Evolutionary conservation across 495 filamentous ascomycete genomes (phyloP).

Genomic region (Friedmanniomyces simplex): DNA sequence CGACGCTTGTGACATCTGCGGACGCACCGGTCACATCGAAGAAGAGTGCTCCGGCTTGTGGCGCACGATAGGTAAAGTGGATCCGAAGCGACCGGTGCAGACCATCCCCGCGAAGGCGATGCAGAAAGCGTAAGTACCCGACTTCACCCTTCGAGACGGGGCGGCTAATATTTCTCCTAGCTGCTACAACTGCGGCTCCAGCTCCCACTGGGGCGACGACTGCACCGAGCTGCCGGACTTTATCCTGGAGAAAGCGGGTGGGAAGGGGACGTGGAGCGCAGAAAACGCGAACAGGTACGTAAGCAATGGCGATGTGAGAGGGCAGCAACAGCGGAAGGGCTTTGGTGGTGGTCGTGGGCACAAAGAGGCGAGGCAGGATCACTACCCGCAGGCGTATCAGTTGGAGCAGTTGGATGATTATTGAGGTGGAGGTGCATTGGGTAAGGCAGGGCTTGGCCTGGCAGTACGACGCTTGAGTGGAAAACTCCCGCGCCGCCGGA

Average conservation of each 20-base stretch:
- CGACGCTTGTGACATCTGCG: slow-evolving; percentile 7
- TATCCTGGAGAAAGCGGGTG: not conserved
- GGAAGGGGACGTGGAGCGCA: not conserved
- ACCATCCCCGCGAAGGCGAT: not conserved
- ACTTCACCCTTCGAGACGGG: too few species aligned
- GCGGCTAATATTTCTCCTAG: not conserved
- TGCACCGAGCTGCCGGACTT: not conserved
- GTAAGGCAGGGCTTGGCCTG: too few species aligned
- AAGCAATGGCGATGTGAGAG: not conserved
- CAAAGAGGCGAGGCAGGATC: not conserved
- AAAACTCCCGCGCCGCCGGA: too few species aligned
- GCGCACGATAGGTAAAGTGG: not conserved
- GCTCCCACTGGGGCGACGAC: slow-evolving; percentile 13
- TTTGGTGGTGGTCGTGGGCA: too few species aligned
- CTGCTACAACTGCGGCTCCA: slow-evolving; percentile 18
- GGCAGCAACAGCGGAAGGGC: not conserved
- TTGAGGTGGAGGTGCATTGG: not conserved
- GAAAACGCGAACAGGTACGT: not conserved
- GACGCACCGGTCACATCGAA: slow-evolving; percentile 5
- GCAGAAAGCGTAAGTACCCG: not conserved
- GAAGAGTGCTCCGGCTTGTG: slow-evolving; percentile 15
- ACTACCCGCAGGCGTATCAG: not conserved
- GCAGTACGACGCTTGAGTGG: not conserved
- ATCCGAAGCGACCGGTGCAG: not conserved
- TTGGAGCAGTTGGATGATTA: slow-evolving; percentile 1